phyloP scores from a whole-genome alignment of 495 filamentous ascomycete genomes.

The Penicillium egyptiacum region DNA sequence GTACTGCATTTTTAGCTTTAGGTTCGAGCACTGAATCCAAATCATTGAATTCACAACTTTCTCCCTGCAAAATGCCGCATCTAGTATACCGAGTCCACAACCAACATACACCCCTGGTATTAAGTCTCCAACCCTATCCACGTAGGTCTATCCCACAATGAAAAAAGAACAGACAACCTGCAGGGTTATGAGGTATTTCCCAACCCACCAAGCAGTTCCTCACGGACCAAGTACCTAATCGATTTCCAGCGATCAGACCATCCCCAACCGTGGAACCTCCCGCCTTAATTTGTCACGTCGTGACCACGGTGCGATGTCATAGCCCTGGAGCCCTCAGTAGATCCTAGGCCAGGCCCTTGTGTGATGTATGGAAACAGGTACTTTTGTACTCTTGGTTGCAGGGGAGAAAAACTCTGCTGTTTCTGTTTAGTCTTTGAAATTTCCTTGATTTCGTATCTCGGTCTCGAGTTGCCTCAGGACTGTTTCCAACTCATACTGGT shows the following conservation, averaged over 20 bases:
- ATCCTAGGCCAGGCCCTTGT: not conserved
- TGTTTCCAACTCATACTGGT: not conserved
- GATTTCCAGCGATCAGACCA: not conserved
- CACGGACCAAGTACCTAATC: not conserved
- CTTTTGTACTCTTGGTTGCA: not conserved
- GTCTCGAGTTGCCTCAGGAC: not conserved
- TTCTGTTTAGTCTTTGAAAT: not conserved
- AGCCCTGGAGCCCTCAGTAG: not conserved
- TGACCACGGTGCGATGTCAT: not conserved
- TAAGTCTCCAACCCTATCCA: not conserved
- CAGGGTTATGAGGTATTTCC: not conserved
- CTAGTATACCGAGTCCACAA: not conserved
- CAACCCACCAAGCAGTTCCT: not conserved
- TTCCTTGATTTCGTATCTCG: not conserved
- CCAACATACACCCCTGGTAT: not conserved
- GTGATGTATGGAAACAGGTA: not conserved
- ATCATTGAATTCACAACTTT: not conserved
- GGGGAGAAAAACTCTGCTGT: not conserved
- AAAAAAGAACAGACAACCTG: not conserved
- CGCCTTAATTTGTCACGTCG: not conserved
- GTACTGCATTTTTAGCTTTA: not conserved
- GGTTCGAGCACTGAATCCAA: not conserved
- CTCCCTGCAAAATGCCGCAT: conserved; percentile 1
- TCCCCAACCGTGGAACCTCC: not conserved
- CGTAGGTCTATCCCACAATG: not conserved